Evolutionary conservation across 495 filamentous ascomycete genomes (phyloP), one percentile per base, ranked within the genome.

Genomic region (Trichoderma virens): DNA sequence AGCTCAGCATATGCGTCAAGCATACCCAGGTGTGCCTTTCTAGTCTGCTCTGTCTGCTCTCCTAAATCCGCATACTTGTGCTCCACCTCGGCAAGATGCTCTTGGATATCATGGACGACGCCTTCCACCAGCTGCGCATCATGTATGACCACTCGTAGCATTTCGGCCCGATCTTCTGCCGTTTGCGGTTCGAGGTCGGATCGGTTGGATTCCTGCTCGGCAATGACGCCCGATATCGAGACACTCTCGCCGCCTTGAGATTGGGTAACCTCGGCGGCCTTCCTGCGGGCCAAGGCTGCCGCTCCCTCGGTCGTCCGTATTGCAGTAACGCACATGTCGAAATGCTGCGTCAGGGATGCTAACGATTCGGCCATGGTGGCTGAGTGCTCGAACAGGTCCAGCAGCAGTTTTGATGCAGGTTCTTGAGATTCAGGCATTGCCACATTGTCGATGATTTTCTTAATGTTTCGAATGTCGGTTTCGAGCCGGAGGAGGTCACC

Each of bases 281-380:
- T 80, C 35, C 79, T 76, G 39, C 85, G 80, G 43, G 83, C 80
- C 43, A 87, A 83, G 6, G 91, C 91, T 20, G 88, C 88, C 25
- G 92, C 92, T 28, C 93, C 94, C 78, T 98, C 93, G 2, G 93
- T 97, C 65, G 93, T 89, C 67, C 91, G 90, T 32, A 98, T 87
- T 0, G 95, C 95, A 3, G 86, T 92, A 25, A 94, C 91, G 70
- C 94, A 98, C 63, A 95, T 86, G 74, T 98, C 94, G 69, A 96
- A 98, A 75, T 98, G 95, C 16, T 80, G 80, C n/a, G 91, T 92
- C 25, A 98, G 80, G 2, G 88, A 89, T 67, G 93, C 85, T 0
- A 98, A 81, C 25, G 90, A 79, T 61, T 84, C 78, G 32, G 92
- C 94, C 89, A 96, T 94, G 66, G 87, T 87, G 67, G 88, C 86